Evolutionary conservation across 352 stramenopile genomes (phyloP), one percentile per base, ranked within the genome.

Genomic region (Phytophthora rubi): DNA sequence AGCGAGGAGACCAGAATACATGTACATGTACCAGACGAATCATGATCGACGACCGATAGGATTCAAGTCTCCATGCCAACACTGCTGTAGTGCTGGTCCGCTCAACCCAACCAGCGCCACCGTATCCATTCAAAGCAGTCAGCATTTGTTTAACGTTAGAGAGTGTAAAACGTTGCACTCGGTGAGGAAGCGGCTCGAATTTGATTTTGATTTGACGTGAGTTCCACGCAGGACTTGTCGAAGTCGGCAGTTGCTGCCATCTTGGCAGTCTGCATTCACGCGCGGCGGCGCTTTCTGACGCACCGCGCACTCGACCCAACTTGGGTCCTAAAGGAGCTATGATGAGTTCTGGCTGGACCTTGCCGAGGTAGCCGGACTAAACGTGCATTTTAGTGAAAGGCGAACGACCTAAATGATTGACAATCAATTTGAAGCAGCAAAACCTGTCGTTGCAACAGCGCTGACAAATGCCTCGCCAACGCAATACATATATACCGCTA

Each of bases 101-200:
- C 33, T 39, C 33, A 39, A 13, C 7, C 8, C 33, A 12, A 39
- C 23, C 26, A 30, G 26, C 3, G 26, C 39, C 39, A 42, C 35
- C 15, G 42, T 23, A 9, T 15, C 42, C n/a, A 48, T 48, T 4
- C 35, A 13, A 16, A 6, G 42, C 42, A 48, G 42, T 48, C 42
- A 42, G 42, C 16, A 48, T 15, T 21, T 8, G 15, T 15, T 21
- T 21, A 48, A 48, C 39, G 6, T 8, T 51, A 51, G n/a, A 51
- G 44, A 28, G 44, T n/a, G 26, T 26, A 35, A 28, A 45, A 57
- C 58, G 30, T 65, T 57, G 57, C 57, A 68, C 35, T 59, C 48
- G 39, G 59, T 39, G 52, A 39, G 21, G 21, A 63, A 63, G 54
- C 45, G 45, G 42, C 26, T 70, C 23, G 53, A 69, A 53, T 28